Base-by-base conservation (phyloP, 108 stramenopile species). In the Poteriospumella lacustris region DNA sequence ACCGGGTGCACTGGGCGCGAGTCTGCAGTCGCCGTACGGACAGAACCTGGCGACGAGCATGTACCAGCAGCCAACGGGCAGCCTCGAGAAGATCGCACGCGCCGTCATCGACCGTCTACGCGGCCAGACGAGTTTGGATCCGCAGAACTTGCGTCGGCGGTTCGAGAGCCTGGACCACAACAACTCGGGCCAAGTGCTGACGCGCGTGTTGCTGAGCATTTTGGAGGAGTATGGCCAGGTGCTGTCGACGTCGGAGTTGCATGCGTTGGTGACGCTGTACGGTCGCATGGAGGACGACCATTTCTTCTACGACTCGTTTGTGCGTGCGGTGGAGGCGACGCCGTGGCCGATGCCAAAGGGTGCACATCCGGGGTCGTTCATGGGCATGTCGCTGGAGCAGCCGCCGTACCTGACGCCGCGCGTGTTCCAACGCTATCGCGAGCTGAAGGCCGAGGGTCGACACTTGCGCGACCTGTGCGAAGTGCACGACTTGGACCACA, bases 401-500 rank as follows among this genome's bases (percentile, higher is more conserved):
- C 41, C 70, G 3, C 70, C 70, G 5, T 56, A 44, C 36, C 31
- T 64, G 3, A 34, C 60, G 5, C 12, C 38, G 9, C 43, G 70
- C 9, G 44, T 73, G 38, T 52, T 56, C 40, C 3, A 38, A 3
- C 12, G 44, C 28, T 24, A 33, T 5, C 70, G 70, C 42, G 44
- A 73, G 3, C 42, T 73, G 43, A 73, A 42, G 42, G 31, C 28
- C 5, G 47, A 44, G 9, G 40, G 70, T 34, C 43, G 47, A 5
- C 5, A 38, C 36, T 34, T 34, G 28, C 70, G 43, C 12, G 70
- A 73, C 42, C 26, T 73, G 12, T 73, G 26, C 36, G 44, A 73
- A 56, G 70, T 34, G 3, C 24, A 73, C 42, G 70, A 73, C 42
- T 24, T 73, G 5, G 70, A 73, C 36, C 43, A 42, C 5, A 73